A percentile compares a stretch with the other conserved stretches of the same genome.
These are phyloP conservation scores for Candida albicans DNA, from an alignment of 1,139 yeast genomes.

Conservation along the genomic window DNA sequence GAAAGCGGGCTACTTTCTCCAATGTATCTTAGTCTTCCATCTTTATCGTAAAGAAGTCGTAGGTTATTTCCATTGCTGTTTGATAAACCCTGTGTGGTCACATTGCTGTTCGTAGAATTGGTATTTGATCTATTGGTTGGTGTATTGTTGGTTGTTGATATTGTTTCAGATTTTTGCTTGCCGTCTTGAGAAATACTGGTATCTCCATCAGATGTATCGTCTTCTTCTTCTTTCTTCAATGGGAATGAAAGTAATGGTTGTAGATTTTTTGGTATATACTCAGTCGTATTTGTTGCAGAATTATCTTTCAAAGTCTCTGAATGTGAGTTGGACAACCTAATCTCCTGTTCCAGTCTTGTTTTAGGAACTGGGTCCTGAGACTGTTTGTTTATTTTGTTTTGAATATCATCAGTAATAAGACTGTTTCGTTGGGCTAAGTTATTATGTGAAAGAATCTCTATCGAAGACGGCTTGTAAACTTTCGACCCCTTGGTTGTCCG, in stretches of 20 bases:
- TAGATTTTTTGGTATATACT: conserved; percentile 11
- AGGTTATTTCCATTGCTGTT: neutral
- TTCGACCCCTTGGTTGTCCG: conserved; percentile 15
- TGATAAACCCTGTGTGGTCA: conserved; percentile 4
- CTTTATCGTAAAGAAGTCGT: conserved; percentile 12
- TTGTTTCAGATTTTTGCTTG: neutral
- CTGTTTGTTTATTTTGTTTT: no score
- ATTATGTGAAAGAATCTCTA: no score
- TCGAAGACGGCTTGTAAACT: conserved; percentile 11
- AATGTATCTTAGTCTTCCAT: conserved; percentile 22
- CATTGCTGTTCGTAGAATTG: neutral
- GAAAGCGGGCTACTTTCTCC: conserved; percentile 28
- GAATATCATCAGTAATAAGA: no score
- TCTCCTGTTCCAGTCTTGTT: no score
- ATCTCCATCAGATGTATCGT: neutral
- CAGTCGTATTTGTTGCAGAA: conserved; percentile 1
- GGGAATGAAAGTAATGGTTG: conserved; percentile 14
- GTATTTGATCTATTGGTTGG: neutral
- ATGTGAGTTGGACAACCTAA: neutral
- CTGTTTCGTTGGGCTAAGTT: neutral
- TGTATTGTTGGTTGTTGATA: neutral
- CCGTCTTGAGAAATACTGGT: neutral
- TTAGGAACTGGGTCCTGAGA: no score
- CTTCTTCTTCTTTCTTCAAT: conserved; percentile 3
- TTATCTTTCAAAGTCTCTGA: conserved; percentile 1